Conservation (phyloP, 2,329 filamentous ascomycete genomes). For the Ceratocystis harringtonii region DNA sequence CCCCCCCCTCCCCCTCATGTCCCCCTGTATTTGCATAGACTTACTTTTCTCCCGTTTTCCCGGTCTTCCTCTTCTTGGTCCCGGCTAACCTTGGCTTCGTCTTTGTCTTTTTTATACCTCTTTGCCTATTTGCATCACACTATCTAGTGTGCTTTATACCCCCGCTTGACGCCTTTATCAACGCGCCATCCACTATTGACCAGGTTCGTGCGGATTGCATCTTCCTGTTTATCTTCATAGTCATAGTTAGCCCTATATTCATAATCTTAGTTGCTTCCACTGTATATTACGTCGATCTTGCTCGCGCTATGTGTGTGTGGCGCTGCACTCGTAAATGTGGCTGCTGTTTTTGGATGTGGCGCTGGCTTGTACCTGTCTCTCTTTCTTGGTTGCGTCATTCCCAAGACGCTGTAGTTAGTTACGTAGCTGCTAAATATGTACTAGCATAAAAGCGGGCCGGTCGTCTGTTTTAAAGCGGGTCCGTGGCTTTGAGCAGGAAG, state of each 20-base stretch:
- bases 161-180: background rate
- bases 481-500: background rate
- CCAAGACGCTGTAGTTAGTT: background rate
- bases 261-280: background rate
- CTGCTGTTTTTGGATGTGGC: background rate
- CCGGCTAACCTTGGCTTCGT: background rate
- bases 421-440: too few species aligned
- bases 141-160: background rate
- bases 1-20: background rate
- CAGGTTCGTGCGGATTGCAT: background rate
- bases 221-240: background rate
- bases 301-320: background rate
- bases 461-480: background rate
- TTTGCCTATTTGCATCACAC: background rate
- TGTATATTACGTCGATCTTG: background rate
- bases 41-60: background rate
- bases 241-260: constrained; percentile 3
- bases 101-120: background rate
- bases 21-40: background rate
- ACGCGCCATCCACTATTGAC: background rate
- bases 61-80: background rate
- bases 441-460: background rate
- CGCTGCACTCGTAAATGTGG: background rate
- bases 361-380: background rate
- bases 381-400: background rate